phyloP scores from a whole-genome alignment of 176 grass and related monocot genomes.

The Aegilops speltoides region DNA sequence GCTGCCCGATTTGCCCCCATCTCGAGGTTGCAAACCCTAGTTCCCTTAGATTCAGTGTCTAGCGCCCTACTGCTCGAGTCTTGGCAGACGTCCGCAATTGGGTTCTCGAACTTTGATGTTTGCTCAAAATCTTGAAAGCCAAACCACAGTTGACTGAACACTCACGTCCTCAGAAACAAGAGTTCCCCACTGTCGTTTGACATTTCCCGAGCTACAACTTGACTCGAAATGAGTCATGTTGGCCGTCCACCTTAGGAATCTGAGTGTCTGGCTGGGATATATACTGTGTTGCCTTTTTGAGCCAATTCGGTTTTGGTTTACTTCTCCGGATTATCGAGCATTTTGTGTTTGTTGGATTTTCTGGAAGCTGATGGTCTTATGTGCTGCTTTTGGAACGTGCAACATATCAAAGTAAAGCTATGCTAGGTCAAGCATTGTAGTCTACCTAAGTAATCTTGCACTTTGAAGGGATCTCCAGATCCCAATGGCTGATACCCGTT shows the following conservation, averaged over 20 bases:
- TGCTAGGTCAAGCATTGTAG: not conserved
- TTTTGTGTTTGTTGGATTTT: not conserved
- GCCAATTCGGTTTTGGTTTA: not conserved
- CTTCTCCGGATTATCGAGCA: not conserved
- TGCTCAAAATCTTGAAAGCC: not conserved
- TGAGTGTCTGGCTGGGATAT: not conserved
- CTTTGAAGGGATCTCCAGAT: not conserved
- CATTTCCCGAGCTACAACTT: not conserved
- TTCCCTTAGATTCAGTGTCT: not conserved
- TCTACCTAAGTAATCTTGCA: not conserved
- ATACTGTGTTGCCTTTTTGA: not conserved
- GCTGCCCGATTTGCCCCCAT: not conserved
- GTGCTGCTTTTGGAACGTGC: not conserved
- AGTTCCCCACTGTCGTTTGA: not conserved
- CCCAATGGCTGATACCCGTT: not conserved
- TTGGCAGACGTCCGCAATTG: not conserved
- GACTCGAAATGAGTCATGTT: not conserved
- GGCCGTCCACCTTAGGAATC: not conserved
- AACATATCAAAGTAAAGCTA: not conserved
- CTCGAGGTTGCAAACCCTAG: conserved; percentile 7
- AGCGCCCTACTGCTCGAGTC: not conserved
- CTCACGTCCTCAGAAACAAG: not conserved
- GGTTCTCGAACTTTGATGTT: not conserved
- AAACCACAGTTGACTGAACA: not conserved
- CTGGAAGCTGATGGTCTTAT: not conserved